Evolutionary conservation across 202 grass and related monocot species (phyloP).

Genomic region (Panicum hallii): DNA sequence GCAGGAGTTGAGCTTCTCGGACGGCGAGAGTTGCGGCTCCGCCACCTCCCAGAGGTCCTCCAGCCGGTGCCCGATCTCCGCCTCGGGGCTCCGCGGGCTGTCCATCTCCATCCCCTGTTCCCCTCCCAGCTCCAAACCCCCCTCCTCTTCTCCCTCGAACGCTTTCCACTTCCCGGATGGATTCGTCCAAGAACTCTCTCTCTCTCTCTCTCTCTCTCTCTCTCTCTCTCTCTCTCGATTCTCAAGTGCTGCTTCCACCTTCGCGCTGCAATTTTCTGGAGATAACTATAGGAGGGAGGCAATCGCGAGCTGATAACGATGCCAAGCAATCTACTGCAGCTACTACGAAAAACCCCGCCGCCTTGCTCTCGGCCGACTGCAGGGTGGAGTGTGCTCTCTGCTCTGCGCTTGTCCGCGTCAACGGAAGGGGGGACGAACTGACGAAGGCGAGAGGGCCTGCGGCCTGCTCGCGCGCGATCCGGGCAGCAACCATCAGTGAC

Average conservation of each 20-base stretch:
- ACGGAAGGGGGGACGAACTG: constrained; percentile 21
- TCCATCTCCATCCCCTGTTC: constrained; percentile 46
- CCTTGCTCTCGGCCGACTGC: not conserved
- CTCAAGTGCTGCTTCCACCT: not conserved
- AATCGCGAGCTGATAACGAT: constrained; percentile 2
- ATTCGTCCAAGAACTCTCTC: constrained; percentile 5
- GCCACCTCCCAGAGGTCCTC: constrained; percentile 95
- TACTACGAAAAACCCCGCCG: not conserved
- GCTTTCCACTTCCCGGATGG: not conserved
- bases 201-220: not conserved
- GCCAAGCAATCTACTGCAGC: not conserved
- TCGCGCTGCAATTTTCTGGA: not conserved
- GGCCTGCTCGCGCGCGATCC: too few relatives aligned
- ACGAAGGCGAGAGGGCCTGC: not conserved
- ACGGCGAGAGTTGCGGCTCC: constrained; percentile 90
- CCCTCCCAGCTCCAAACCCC: not conserved
- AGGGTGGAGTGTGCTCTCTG: not conserved
- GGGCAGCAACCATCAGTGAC: not conserved
- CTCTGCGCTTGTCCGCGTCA: constrained; percentile 21
- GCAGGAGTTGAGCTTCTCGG: constrained; percentile 98
- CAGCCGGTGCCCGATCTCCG: constrained; percentile 83
- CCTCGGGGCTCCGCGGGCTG: constrained; percentile 89
- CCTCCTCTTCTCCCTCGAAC: not conserved
- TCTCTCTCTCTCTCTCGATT: too few relatives aligned
- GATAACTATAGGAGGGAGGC: not conserved